Conservation (phyloP, 306 rosid genomes). For the Lupinus albus region DNA sequence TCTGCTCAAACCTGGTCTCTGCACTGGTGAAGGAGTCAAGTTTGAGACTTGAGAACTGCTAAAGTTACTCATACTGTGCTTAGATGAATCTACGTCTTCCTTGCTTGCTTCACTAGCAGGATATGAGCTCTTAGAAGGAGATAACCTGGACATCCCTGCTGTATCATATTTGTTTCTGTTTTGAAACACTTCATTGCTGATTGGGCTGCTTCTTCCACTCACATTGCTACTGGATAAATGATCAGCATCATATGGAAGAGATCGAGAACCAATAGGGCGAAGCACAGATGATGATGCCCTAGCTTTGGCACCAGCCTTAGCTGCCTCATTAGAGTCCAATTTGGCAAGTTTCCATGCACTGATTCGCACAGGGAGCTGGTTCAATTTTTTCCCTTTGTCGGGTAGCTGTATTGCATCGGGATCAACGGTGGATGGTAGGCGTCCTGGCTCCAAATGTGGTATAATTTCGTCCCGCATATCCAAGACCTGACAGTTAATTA, state of each 20-base stretch:
- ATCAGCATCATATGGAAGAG: conserved; percentile 60
- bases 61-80: conserved; percentile 59
- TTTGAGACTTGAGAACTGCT: conserved; percentile 76
- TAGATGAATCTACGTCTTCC: conserved; percentile 64
- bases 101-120: conserved; percentile 77
- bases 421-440: conserved; percentile 81
- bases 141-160: conserved; percentile 62
- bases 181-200: conserved; percentile 60
- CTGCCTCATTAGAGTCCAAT: conserved; percentile 75
- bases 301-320: conserved; percentile 76
- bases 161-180: conserved; percentile 52
- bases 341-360: conserved; percentile 93
- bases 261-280: conserved; percentile 64
- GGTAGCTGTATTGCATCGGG: conserved; percentile 68
- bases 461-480: conserved; percentile 75
- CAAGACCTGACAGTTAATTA: conserved; percentile 36
- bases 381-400: conserved; percentile 58
- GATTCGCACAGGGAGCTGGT: conserved; percentile 65
- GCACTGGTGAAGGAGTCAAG: conserved; percentile 58
- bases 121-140: conserved; percentile 68
- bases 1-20: conserved; percentile 46
- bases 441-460: conserved; percentile 86
- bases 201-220: conserved; percentile 82
- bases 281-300: conserved; percentile 93
- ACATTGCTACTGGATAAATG: conserved; percentile 66